A percentile compares a stretch with the other conserved stretches of the same genome.
Conservation (phyloP, 2,329 filamentous ascomycete genomes). For the Trichoderma simmonsii region DNA sequence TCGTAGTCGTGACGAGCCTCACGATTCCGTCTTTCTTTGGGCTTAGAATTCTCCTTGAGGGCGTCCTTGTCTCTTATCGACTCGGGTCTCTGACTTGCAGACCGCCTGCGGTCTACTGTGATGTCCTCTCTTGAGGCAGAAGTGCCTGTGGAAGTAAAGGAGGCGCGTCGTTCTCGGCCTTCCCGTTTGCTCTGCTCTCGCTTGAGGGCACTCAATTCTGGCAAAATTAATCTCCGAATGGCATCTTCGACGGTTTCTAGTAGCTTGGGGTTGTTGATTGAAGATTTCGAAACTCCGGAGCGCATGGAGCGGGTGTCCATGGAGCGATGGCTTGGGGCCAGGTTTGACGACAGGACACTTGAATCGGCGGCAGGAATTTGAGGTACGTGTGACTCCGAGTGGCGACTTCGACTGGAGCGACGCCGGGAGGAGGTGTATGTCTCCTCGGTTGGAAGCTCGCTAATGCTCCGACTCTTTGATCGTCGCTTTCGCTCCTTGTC, state of each 20-base stretch:
- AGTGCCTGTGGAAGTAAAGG: slow-evolving; percentile 55
- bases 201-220: slow-evolving; percentile 87
- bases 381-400: slow-evolving; percentile 49
- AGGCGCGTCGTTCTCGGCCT: slow-evolving; percentile 58
- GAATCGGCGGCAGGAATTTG: slow-evolving; percentile 52
- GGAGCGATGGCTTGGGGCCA: slow-evolving; percentile 54
- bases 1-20: slow-evolving; percentile 56
- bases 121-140: slow-evolving; percentile 53
- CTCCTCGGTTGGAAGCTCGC: slow-evolving; percentile 48
- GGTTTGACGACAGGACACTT: slow-evolving; percentile 52
- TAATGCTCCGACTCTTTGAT: slow-evolving; percentile 48
- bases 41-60: slow-evolving; percentile 47
- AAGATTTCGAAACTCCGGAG: slow-evolving; percentile 59
- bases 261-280: slow-evolving; percentile 87
- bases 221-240: slow-evolving; percentile 83
- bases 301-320: slow-evolving; percentile 53
- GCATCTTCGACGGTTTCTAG: slow-evolving; percentile 91
- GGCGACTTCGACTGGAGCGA: slow-evolving; percentile 50
- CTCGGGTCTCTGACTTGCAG: slow-evolving; percentile 53
- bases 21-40: slow-evolving; percentile 46
- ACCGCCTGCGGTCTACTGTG: slow-evolving; percentile 60
- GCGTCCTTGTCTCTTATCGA: slow-evolving; percentile 57
- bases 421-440: slow-evolving; percentile 43
- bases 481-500: slow-evolving; percentile 50
- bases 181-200: slow-evolving; percentile 80